Conservation (phyloP, 768 basidiomycete species). For the Harrya chromipes region DNA sequence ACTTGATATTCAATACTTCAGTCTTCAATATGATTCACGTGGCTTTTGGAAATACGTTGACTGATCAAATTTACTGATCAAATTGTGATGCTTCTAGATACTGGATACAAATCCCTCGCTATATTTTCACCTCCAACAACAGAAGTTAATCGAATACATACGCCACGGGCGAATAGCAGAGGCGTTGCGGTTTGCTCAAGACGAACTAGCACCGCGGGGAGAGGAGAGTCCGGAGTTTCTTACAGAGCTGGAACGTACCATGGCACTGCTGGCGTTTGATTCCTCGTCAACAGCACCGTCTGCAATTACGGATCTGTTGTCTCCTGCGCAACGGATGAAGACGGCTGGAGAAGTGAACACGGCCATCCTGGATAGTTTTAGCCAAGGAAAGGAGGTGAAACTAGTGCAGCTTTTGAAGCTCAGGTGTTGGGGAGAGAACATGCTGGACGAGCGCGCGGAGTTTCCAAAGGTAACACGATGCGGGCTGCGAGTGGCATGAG, state of each 20-base stretch:
- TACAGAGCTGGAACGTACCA: conserved; percentile 87
- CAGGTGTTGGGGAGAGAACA: conserved; percentile 83
- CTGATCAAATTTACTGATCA: conserved; percentile 7
- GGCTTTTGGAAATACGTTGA: conserved; percentile 1
- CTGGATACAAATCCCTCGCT: conserved; percentile 91
- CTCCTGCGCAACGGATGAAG: conserved; percentile 84
- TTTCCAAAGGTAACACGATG: conserved; percentile 66
- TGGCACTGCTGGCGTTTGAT: conserved; percentile 88
- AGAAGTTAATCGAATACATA: conserved; percentile 93
- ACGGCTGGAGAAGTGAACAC: conserved; percentile 97
- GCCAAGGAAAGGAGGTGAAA: conserved; percentile 92
- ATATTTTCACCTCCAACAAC: conserved; percentile 95
- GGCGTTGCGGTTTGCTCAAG: conserved; percentile 88
- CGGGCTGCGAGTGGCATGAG: conserved; percentile 13
- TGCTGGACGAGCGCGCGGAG: conserved; percentile 73
- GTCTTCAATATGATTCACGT: conserved; percentile 87
- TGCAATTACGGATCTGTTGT: conserved; percentile 73
- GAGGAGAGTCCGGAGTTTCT: conserved; percentile 95
- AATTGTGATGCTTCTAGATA: conserved; percentile 56
- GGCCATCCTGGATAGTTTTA: conserved; percentile 88
- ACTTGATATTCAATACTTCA: conserved; percentile 76
- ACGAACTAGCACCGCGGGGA: conserved; percentile 90
- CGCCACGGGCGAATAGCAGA: conserved; percentile 74
- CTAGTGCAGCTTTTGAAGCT: conserved; percentile 78
- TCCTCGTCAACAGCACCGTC: conserved; percentile 51